Conservation (phyloP, 2,329 filamentous ascomycete species). For the Cylindrodendrum hubeiense region DNA sequence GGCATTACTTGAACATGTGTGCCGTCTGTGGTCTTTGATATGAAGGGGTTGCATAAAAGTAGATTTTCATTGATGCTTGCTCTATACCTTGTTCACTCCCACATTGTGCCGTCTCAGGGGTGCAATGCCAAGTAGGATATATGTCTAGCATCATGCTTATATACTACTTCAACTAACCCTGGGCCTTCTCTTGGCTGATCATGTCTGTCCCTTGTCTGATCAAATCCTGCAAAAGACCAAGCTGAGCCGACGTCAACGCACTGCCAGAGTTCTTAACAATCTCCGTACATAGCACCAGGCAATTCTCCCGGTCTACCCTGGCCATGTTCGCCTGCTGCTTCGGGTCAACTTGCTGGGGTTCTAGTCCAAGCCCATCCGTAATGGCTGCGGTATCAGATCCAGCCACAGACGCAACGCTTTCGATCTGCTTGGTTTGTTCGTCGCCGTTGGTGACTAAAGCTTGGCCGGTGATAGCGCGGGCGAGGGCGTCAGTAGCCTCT, state of each 20-base stretch:
- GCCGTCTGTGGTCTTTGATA: constrained; percentile 25
- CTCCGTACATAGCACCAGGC: constrained; percentile 68
- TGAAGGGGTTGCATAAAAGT: not conserved
- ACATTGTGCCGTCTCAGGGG: not conserved
- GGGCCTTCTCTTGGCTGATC: constrained; percentile 47
- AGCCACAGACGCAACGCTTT: constrained; percentile 25
- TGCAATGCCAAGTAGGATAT: not conserved
- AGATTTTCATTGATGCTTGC: not conserved
- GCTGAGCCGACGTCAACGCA: constrained; percentile 55
- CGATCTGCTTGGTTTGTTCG: constrained; percentile 34
- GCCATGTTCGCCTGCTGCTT: constrained; percentile 59
- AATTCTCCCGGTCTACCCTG: constrained; percentile 71
- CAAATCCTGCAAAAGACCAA: constrained; percentile 60
- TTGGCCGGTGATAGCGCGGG: constrained; percentile 63
- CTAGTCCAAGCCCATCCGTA: constrained; percentile 53
- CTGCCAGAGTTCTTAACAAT: constrained; percentile 60
- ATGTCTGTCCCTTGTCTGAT: constrained; percentile 63
- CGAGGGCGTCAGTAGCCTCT: constrained; percentile 59
- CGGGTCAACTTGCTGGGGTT: constrained; percentile 62
- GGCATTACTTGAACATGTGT: constrained; percentile 39
- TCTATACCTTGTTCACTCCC: not conserved
- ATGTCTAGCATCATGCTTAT: not conserved
- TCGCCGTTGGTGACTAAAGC: constrained; percentile 30
- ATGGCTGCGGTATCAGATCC: constrained; percentile 30
- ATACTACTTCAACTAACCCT: constrained; percentile 3